Evolutionary conservation across 208 protist genomes (phyloP), one percentile per base, ranked within the genome.

Genomic region (Porcisia deanei): DNA sequence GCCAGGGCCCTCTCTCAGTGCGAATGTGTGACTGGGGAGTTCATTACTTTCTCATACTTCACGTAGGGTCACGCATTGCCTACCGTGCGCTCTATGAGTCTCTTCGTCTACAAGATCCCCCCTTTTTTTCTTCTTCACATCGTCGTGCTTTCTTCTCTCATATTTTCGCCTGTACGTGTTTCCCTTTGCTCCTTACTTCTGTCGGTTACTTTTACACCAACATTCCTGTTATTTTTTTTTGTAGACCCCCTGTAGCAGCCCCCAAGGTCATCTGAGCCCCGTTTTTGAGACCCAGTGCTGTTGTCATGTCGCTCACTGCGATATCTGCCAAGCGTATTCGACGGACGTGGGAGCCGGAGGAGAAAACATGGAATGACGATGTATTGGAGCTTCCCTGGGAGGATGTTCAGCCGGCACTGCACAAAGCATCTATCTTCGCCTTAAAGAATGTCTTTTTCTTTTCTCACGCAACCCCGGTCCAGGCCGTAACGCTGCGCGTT

Each of bases 381-480:
- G 90, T 84, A 20, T 81, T 97, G 39, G 80, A 94, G 75, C 43
- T 85, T 18, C 93, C 93, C n/a, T 97, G 93, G 91, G 91, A 97
- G 70, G 90, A 94, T 7, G 47, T 97, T 34, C 60, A 76, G 16
- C 90, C 88, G 10, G 63, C 85, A 34, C 85, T 97, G 25, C 88
- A 95, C 80, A 93, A 86, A 43, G 76, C 83, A 12, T 91, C 89
- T 43, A 53, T 94, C 47, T 97, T 97, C 79, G 85, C 90, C 9
- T 83, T 98, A 30, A 88, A 90, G 34, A 94, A 98, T 75, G 87
- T 97, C 30, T 97, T 98, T 53, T 91, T 95, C 63, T 98, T 98
- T 63, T 95, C 92, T 1, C 90, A 95, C 75, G 93, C 94, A n/a
- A 96, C 96, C 9, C 82, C 95, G 1, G 91, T 98, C 25, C 96